Evolutionary conservation across 768 basidiomycete genomes (phyloP), one percentile per base, ranked within the genome.

Genomic region (Tricholoma flavovirens): DNA sequence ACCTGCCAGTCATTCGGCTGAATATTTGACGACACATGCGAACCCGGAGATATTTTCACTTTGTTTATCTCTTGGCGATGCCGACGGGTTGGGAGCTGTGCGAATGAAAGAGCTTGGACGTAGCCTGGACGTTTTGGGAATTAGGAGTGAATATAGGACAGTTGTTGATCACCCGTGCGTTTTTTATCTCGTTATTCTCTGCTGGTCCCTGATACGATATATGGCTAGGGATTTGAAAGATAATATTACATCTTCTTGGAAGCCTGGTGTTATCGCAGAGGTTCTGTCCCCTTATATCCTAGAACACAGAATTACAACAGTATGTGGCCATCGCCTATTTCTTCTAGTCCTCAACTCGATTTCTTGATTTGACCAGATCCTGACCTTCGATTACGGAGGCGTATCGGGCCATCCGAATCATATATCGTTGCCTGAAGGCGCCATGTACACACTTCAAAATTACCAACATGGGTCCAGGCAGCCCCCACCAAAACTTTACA

Each of bases 341-440:
- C 51, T 58, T 52, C 36, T 51, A 24, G 32, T 38, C 38, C 22
- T 51, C 19, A 2, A 42, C 49, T 60, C 38, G 49, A 45, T 48
- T 24, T 48, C 52, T 11, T 36, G 53, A 45, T 29, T n/a, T 49
- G n/a, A 8, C 46, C 17, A 95, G 92, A 83, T 96, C 48, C 74
- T 97, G 49, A 95, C 93, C 0, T 97, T 96, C 65, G 94, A 97
- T 68, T 56, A 71, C 0, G 61, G 63, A 2, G 94, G 93, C 2
- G 73, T 96, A 12, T 91, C 93, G n/a, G 75, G 74, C 3, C 94
- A 96, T 65, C 90, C 90, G 2, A 97, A 97, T 66, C 94, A 97
- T 69, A 77, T 74, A 59, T 84, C 92, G 1, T 75, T 94, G 15
- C 81, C 79, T 7, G 66, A 71, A 19, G 88, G 86, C 36, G 80